phyloP scores from a whole-genome alignment of 805 yeast species.

The Kodamaea nitidulidarum region DNA sequence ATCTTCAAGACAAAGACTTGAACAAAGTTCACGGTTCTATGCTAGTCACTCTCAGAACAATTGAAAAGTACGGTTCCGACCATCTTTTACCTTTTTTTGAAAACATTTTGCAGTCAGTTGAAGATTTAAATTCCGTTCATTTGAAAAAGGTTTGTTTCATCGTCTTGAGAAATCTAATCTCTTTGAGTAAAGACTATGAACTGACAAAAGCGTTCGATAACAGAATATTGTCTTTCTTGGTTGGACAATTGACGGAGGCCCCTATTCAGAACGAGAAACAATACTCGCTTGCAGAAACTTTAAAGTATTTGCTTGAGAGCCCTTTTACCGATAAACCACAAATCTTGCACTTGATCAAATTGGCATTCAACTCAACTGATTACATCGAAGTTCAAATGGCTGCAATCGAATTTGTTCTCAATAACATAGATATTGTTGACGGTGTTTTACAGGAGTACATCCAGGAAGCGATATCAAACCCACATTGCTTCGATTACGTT shows the following conservation, averaged over 20 bases:
- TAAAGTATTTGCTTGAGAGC: slow-evolving; percentile 12
- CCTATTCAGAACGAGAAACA: slow-evolving; percentile 6
- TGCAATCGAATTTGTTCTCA: slow-evolving; percentile 32
- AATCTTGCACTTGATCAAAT: slow-evolving; percentile 19
- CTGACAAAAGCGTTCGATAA: neutral
- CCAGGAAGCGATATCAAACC: slow-evolving; percentile 18
- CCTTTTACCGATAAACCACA: neutral
- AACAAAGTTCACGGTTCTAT: slow-evolving; percentile 9
- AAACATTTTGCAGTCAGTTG: slow-evolving; percentile 26
- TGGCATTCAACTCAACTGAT: slow-evolving; percentile 24
- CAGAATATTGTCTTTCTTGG: neutral
- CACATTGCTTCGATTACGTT: slow-evolving; percentile 39
- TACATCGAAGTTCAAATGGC: slow-evolving; percentile 7
- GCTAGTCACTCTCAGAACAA: slow-evolving; percentile 22
- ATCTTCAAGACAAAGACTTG: slow-evolving; percentile 6
- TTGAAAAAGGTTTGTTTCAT: slow-evolving; percentile 5
- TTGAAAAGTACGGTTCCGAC: slow-evolving; percentile 9
- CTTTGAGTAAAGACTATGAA: neutral
- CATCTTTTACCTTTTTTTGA: slow-evolving; percentile 57
- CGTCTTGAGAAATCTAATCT: neutral
- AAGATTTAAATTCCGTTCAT: slow-evolving; percentile 4
- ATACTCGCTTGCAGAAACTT: slow-evolving; percentile 1
- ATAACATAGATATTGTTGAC: neutral
- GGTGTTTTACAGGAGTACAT: neutral
- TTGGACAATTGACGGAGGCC: slow-evolving; percentile 22